Conservation (phyloP, 1,284 basidiomycete genomes). For the Apiotrichum gracile region DNA sequence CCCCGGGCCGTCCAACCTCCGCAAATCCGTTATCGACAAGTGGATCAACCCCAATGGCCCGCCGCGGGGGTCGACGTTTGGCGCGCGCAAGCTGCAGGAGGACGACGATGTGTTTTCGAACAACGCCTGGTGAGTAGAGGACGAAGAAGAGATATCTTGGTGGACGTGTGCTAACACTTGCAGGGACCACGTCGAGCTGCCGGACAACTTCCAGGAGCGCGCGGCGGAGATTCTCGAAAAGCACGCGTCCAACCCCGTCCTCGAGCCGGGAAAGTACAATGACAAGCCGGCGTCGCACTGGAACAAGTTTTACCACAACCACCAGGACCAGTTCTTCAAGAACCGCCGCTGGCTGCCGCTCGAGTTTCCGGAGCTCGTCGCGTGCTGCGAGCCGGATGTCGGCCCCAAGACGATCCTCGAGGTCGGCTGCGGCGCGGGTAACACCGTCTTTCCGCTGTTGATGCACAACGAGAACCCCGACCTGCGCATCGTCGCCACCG, state of each 20-base stretch:
- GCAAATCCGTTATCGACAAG: constrained; percentile 35
- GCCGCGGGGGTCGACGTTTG: constrained; percentile 40
- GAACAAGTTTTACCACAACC: constrained; percentile 84
- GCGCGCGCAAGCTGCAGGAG: constrained; percentile 38
- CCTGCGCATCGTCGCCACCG: constrained; percentile 71
- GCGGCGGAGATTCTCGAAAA: constrained; percentile 63
- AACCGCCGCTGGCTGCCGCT: constrained; percentile 89
- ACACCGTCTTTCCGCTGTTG: constrained; percentile 85
- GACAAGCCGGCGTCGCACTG: constrained; percentile 51
- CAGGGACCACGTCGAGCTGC: constrained; percentile 81
- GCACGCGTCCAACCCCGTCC: constrained; percentile 65
- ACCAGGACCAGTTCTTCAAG: constrained; percentile 73
- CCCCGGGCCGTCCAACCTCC: constrained; percentile 16
- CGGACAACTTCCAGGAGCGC: constrained; percentile 64
- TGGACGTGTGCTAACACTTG: neutral
- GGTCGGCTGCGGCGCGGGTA: constrained; percentile 88
- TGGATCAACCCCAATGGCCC: constrained; percentile 43
- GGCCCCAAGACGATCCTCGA: constrained; percentile 71
- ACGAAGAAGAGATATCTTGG: neutral
- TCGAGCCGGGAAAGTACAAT: constrained; percentile 47
- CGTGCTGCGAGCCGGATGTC: constrained; percentile 63
- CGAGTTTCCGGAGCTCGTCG: constrained; percentile 80
- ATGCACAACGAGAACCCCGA: constrained; percentile 74
- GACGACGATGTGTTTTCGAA: constrained; percentile 43
- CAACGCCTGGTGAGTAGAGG: constrained; percentile 42